Conservation (phyloP, 768 basidiomycete genomes). For the Collybia sordida region DNA sequence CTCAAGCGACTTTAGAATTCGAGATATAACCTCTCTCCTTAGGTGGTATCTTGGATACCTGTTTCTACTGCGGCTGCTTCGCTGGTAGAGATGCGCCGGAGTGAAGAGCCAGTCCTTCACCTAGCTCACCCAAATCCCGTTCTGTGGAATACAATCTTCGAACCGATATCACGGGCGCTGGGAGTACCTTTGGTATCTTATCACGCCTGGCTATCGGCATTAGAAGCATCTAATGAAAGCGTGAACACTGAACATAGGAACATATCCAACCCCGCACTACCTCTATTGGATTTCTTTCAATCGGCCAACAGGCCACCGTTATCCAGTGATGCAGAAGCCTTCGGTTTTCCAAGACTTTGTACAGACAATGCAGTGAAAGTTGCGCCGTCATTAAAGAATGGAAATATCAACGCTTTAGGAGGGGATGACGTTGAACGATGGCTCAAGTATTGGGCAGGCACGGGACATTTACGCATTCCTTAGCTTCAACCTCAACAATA, state of each 20-base stretch:
- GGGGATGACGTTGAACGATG: slow-evolving; percentile 11
- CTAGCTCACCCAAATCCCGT: slow-evolving; percentile 26
- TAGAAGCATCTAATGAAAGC: slow-evolving; percentile 17
- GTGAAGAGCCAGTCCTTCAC: slow-evolving; percentile 15
- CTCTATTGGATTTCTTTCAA: slow-evolving; percentile 27
- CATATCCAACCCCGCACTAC: slow-evolving; percentile 22
- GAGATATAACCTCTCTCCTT: neutral
- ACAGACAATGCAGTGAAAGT: slow-evolving; percentile 6
- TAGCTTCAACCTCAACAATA: too few species aligned
- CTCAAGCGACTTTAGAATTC: neutral
- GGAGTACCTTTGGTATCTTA: slow-evolving; percentile 29
- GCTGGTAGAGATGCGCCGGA: slow-evolving; percentile 23
- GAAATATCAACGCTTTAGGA: slow-evolving; percentile 6
- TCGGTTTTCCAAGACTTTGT: slow-evolving; percentile 18
- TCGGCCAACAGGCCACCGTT: slow-evolving; percentile 10
- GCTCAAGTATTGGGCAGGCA: neutral
- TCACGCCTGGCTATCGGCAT: slow-evolving; percentile 23
- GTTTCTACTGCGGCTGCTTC: slow-evolving; percentile 26
- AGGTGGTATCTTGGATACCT: slow-evolving; percentile 30
- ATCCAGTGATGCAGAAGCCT: slow-evolving; percentile 18
- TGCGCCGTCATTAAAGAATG: slow-evolving; percentile 4
- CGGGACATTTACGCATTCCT: too few species aligned
- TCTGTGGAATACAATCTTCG: slow-evolving; percentile 19
- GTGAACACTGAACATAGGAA: neutral
- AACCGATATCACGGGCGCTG: slow-evolving; percentile 18